These are phyloP conservation scores for Boletus sp. DNA, from an alignment of 768 basidiomycete species.

Conservation along the genomic window DNA sequence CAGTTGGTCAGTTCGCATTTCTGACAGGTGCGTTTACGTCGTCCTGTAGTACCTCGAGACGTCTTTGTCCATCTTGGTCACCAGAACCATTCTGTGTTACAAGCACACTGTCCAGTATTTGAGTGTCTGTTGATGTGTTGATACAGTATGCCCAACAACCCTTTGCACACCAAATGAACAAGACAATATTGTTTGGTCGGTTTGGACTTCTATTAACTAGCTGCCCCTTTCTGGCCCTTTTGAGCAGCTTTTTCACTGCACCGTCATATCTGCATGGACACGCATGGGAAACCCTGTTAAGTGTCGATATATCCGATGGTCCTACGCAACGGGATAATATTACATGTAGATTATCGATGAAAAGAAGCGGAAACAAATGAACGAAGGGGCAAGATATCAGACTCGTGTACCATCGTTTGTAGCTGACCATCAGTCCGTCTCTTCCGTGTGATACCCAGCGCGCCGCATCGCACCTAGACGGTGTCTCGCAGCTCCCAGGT, in stretches of 20 bases:
- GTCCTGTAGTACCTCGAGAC: not conserved
- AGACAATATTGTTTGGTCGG: not conserved
- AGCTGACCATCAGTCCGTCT: slow-evolving; percentile 54
- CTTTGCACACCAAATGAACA: not conserved
- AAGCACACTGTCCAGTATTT: too few species aligned
- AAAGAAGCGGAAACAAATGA: slow-evolving; percentile 11
- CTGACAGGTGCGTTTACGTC: not conserved
- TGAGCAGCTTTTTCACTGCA: not conserved
- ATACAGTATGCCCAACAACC: not conserved
- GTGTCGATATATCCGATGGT: not conserved
- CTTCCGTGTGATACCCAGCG: slow-evolving; percentile 86
- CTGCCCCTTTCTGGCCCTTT: not conserved
- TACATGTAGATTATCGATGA: slow-evolving; percentile 25
- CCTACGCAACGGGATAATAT: slow-evolving; percentile 15
- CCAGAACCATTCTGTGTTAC: not conserved
- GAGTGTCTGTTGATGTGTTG: too few species aligned
- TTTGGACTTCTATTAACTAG: not conserved
- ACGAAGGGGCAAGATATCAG: not conserved
- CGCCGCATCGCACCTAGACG: slow-evolving; percentile 81
- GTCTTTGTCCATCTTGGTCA: not conserved
- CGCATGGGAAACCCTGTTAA: not conserved
- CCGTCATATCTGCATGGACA: not conserved
- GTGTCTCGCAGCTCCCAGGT: slow-evolving; percentile 83
- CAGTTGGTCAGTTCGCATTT: not conserved
- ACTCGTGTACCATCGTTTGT: not conserved